Evolutionary conservation across 352 stramenopile genomes (phyloP).

Genomic region (Pythium aquatile): DNA sequence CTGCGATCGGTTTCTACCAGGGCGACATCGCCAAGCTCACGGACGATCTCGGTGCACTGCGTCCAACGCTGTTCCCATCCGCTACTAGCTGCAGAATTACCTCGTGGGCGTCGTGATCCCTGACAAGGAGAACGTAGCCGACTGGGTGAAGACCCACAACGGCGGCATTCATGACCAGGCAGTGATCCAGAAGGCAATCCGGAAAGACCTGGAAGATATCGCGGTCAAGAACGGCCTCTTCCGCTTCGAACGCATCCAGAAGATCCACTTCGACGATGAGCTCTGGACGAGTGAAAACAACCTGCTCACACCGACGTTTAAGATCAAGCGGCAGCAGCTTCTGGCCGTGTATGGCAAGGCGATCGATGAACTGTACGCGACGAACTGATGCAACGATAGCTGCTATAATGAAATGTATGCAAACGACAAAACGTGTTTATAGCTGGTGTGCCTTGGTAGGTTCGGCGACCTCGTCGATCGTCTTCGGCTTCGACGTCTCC

Average conservation of each 20-base stretch:
- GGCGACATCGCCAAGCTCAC: conserved; percentile 90
- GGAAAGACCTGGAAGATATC: conserved; percentile 51
- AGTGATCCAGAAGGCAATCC: conserved; percentile 30
- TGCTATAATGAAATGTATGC: not conserved
- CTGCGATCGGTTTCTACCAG: conserved; percentile 68
- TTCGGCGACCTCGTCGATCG: not conserved
- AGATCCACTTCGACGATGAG: conserved; percentile 88
- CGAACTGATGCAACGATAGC: not conserved
- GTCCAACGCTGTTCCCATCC: conserved; percentile 89
- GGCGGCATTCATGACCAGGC: conserved; percentile 37
- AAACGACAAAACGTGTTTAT: not conserved
- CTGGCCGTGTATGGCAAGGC: conserved; percentile 54
- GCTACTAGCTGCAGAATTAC: conserved; percentile 91
- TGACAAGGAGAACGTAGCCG: conserved; percentile 38
- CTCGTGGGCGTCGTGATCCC: conserved; percentile 92
- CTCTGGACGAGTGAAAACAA: conserved; percentile 92
- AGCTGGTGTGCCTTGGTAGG: not conserved
- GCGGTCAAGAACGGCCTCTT: conserved; percentile 62
- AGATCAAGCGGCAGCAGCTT: conserved; percentile 88
- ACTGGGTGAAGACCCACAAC: conserved; percentile 55
- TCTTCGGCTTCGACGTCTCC: not conserved
- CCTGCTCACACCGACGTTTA: conserved; percentile 95
- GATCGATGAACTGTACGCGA: conserved; percentile 59
- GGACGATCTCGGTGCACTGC: conserved; percentile 90
- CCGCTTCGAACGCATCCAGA: conserved; percentile 93